Evolutionary conservation across 2,329 filamentous ascomycete genomes (phyloP).

Genomic region (Colletotrichum graminicola): DNA sequence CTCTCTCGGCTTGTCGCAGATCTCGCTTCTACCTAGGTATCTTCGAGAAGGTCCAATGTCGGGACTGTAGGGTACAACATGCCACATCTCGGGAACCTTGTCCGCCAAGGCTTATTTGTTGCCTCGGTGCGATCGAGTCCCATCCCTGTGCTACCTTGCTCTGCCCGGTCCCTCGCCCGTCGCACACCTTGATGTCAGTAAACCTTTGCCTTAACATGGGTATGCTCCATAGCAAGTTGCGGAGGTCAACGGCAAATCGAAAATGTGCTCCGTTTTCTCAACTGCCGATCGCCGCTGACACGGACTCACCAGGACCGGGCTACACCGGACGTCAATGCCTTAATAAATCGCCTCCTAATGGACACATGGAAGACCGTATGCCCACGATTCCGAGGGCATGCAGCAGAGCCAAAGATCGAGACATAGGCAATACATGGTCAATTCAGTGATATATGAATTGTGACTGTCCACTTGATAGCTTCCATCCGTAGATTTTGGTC

Average conservation of each 20-base stretch:
- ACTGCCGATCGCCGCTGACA: constrained; percentile 35
- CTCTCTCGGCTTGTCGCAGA: constrained; percentile 22
- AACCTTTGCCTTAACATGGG: constrained; percentile 9
- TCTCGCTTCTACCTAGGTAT: neutral
- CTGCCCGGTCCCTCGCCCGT: neutral
- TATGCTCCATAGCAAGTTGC: neutral
- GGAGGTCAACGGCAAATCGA: neutral
- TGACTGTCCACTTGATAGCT: constrained; percentile 25
- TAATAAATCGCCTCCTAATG: neutral
- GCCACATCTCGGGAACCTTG: constrained; percentile 31
- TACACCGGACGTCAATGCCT: constrained; percentile 4
- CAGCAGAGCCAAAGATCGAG: constrained; percentile 27
- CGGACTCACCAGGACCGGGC: constrained; percentile 5
- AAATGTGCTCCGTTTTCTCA: constrained; percentile 2
- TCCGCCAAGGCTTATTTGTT: neutral
- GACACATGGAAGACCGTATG: neutral
- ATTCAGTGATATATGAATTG: constrained; percentile 31
- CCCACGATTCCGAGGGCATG: constrained; percentile 25
- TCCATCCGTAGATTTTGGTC: too few relatives aligned
- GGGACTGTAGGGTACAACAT: neutral
- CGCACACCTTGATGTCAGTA: constrained; percentile 21
- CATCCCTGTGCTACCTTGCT: neutral
- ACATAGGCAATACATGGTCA: constrained; percentile 8
- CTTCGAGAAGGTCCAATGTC: neutral
- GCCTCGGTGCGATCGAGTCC: neutral